Conservation (phyloP, 441 rosid genomes). For the Geranium incanum region DNA sequence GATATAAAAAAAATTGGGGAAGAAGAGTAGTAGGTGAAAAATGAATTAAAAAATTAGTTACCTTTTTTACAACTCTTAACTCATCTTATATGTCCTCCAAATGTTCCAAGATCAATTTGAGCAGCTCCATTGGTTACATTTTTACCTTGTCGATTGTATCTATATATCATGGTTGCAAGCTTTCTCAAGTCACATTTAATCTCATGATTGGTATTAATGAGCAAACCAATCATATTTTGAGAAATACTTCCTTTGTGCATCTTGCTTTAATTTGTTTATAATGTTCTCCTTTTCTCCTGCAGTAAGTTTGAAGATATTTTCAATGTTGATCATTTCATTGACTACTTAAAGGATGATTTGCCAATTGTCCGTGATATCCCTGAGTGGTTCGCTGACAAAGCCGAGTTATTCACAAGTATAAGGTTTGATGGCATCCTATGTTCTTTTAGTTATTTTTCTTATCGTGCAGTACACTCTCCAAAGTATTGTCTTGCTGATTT, state of each 20-base stretch:
- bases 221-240: background rate
- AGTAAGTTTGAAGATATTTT: conserved; percentile 95
- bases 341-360: conserved; percentile 84
- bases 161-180: background rate
- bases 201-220: background rate
- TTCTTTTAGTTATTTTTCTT: background rate
- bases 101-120: background rate
- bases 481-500: too few species aligned
- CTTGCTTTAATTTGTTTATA: conserved; percentile 12
- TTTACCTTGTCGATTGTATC: background rate
- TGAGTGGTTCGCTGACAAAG: conserved; percentile 89
- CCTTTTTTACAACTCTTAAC: background rate
- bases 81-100: background rate
- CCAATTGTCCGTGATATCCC: conserved; percentile 90
- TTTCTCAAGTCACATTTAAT: background rate
- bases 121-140: background rate
- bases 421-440: conserved; percentile 37
- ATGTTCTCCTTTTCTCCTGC: conserved; percentile 25
- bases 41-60: background rate
- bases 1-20: background rate
- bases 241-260: background rate
- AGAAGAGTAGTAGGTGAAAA: background rate
- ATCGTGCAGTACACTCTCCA: too few species aligned
- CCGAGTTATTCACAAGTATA: conserved; percentile 83
- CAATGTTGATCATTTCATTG: conserved; percentile 92